phyloP scores from a whole-genome alignment of 495 filamentous ascomycete genomes.

The Penicilliopsis zonata region DNA sequence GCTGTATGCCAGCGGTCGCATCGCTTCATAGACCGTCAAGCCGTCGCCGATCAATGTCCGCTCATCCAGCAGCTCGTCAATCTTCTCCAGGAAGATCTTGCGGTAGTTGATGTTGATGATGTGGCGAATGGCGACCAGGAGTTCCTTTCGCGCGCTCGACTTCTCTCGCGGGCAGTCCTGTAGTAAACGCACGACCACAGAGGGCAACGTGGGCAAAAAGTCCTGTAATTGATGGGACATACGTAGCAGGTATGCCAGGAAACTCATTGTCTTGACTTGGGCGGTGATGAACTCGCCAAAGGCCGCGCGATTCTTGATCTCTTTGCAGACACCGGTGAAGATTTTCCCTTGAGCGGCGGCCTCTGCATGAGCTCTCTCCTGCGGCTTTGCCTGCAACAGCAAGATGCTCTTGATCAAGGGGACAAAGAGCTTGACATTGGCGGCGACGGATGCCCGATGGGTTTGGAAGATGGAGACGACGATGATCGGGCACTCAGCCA shows the following conservation, averaged over 20 bases:
- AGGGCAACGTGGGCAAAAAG: slow-evolving; percentile 77
- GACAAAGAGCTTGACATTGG: slow-evolving; percentile 86
- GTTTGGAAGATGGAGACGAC: slow-evolving; percentile 97
- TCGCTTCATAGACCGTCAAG: slow-evolving; percentile 89
- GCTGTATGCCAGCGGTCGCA: slow-evolving; percentile 93
- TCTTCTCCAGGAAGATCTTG: slow-evolving; percentile 87
- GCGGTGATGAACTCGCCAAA: slow-evolving; percentile 97
- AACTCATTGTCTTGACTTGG: slow-evolving; percentile 99
- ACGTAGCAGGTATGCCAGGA: slow-evolving; percentile 84
- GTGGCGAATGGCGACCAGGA: slow-evolving; percentile 91
- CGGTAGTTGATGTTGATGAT: slow-evolving; percentile 99
- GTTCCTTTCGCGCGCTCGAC: slow-evolving; percentile 84
- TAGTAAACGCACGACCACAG: slow-evolving; percentile 81
- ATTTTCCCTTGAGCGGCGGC: slow-evolving; percentile 62
- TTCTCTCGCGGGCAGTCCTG: slow-evolving; percentile 93
- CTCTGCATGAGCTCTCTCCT: slow-evolving; percentile 81
- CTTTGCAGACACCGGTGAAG: slow-evolving; percentile 86
- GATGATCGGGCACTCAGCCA: slow-evolving; percentile 95
- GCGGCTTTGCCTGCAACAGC: slow-evolving; percentile 80
- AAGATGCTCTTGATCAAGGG: slow-evolving; percentile 88
- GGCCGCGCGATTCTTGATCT: slow-evolving; percentile 85
- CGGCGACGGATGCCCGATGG: slow-evolving; percentile 61
- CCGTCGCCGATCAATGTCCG: slow-evolving; percentile 90
- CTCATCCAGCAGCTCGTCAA: slow-evolving; percentile 91
- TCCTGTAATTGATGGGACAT: slow-evolving; percentile 76